These are phyloP conservation scores for Hanseniaspora nectarophila DNA, from an alignment of 805 yeast species.

Conservation along the genomic window DNA sequence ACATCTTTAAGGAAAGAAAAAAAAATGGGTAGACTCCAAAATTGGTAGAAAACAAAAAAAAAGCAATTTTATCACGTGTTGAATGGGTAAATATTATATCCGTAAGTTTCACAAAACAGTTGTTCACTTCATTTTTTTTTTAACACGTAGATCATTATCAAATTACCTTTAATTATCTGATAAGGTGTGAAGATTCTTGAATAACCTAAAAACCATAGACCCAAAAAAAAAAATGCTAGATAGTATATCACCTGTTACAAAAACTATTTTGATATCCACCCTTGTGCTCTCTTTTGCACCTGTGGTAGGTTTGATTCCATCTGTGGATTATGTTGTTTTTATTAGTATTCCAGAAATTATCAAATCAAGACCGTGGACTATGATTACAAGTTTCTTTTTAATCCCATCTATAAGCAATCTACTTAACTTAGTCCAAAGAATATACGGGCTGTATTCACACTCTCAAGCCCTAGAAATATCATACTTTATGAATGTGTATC, in stretches of 20 bases:
- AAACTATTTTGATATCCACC: slow-evolving; percentile 35
- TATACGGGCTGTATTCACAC: slow-evolving; percentile 9
- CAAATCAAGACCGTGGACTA: neutral
- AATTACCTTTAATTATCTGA: too few species aligned
- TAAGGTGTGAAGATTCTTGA: too few species aligned
- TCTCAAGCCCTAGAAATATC: slow-evolving; percentile 8
- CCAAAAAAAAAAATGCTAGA: slow-evolving; percentile 26
- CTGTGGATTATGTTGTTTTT: neutral
- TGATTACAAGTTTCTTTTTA: slow-evolving; percentile 9
- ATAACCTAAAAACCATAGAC: too few species aligned
- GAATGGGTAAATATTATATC: neutral
- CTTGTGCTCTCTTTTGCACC: neutral
- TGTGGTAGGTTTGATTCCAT: neutral
- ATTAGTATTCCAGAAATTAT: neutral
- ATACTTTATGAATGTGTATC: neutral
- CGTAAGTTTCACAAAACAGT: too few species aligned
- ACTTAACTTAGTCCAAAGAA: neutral
- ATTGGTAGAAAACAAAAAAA: neutral
- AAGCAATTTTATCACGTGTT: neutral
- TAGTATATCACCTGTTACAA: slow-evolving; percentile 27
- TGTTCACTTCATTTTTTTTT: too few species aligned
- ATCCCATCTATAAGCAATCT: neutral
- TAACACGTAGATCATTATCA: too few species aligned
- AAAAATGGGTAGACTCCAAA: neutral
- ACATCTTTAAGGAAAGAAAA: neutral